Evolutionary conservation across 176 grass and related monocot species (phyloP).

Genomic region (Cenchrus purpureus): DNA sequence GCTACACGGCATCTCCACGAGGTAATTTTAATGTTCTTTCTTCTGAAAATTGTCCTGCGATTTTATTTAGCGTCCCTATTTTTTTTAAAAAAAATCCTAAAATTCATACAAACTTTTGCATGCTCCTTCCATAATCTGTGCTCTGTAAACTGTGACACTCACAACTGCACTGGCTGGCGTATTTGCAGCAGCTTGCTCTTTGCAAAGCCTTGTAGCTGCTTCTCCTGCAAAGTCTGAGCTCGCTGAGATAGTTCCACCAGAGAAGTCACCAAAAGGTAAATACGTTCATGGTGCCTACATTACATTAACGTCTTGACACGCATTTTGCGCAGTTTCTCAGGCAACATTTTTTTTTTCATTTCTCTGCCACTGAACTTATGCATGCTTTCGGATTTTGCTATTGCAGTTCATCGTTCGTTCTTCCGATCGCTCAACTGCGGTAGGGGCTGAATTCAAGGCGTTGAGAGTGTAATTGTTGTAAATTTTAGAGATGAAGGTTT

Average conservation of each 20-base stretch:
- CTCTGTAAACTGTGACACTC: neutral
- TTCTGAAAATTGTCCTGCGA: neutral
- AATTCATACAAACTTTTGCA: neutral
- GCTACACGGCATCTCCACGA: constrained; percentile 10
- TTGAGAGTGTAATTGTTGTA: neutral
- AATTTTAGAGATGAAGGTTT: neutral
- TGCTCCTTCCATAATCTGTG: neutral
- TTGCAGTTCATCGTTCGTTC: constrained; percentile 47
- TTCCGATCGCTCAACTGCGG: constrained; percentile 54
- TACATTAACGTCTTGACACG: neutral
- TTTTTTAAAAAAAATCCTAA: neutral
- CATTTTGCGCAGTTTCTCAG: neutral
- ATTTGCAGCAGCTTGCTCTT: constrained; percentile 14
- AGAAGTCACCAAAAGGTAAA: constrained; percentile 52
- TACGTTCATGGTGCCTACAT: neutral
- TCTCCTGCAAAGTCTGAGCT: constrained; percentile 50
- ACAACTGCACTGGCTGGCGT: neutral
- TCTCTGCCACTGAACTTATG: neutral
- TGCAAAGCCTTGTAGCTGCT: constrained; percentile 48
- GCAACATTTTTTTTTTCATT: neutral
- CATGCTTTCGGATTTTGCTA: neutral
- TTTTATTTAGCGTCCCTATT: neutral
- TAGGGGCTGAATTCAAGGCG: neutral
- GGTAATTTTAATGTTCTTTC: constrained; percentile 23
- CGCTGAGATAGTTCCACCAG: constrained; percentile 38